Conservation (phyloP, 768 basidiomycete genomes). For the Phanerodontia chrysosporium region DNA sequence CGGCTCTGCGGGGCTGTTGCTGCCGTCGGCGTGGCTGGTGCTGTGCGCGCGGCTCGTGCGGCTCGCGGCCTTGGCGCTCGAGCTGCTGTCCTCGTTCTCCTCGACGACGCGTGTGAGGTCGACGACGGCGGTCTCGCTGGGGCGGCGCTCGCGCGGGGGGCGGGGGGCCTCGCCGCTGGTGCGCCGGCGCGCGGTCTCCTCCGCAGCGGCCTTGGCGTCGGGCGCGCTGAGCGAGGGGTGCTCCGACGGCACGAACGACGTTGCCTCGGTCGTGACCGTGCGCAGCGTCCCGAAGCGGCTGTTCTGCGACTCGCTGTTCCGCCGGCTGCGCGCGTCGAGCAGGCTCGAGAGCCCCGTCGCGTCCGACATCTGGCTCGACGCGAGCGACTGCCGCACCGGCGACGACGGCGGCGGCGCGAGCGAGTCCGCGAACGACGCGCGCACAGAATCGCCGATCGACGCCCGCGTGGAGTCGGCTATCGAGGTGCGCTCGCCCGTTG, state of each 20-base stretch:
- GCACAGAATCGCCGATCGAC: conserved; percentile 34
- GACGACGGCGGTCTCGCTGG: conserved; percentile 56
- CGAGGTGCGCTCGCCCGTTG: conserved; percentile 20
- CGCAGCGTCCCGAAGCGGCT: conserved; percentile 76
- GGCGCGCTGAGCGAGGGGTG: conserved; percentile 58
- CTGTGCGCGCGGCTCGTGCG: conserved; percentile 19
- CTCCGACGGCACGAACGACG: conserved; percentile 52
- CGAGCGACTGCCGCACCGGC: conserved; percentile 56
- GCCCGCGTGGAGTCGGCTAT: conserved; percentile 26
- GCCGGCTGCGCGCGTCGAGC: conserved; percentile 33
- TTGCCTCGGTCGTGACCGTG: conserved; percentile 79
- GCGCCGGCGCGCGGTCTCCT: conserved; percentile 37
- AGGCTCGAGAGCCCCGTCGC: conserved; percentile 46
- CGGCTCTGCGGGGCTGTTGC: neutral
- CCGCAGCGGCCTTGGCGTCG: conserved; percentile 54
- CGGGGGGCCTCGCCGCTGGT: conserved; percentile 18
- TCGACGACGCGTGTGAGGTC: conserved; percentile 70
- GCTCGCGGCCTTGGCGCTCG: conserved; percentile 31
- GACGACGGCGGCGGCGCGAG: conserved; percentile 15
- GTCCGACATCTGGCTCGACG: conserved; percentile 59
- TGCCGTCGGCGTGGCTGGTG: conserved; percentile 7
- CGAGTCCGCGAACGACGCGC: conserved; percentile 32
- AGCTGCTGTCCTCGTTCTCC: conserved; percentile 51
- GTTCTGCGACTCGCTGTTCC: conserved; percentile 37
- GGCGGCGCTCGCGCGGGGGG: conserved; percentile 48